Percentiles rank a stretch among this genome's conserved stretches.
phyloP scores from a whole-genome alignment of 441 rosid genomes.

The Croton laevigatus region DNA sequence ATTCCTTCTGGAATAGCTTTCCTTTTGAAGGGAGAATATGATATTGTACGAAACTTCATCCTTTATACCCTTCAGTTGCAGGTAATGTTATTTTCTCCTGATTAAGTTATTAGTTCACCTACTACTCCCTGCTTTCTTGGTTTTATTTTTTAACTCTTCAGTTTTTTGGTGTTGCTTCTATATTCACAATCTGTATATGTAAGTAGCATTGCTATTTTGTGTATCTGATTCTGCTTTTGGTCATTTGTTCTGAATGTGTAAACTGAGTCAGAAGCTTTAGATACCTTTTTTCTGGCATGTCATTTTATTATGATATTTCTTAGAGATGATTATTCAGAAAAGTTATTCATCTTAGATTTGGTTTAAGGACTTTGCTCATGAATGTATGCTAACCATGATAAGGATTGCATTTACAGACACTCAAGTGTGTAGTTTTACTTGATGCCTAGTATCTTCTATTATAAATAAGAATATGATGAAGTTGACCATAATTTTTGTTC shows the following conservation, averaged over 20 bases:
- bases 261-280: slow-evolving; percentile 1
- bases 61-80: slow-evolving; percentile 35
- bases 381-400: not conserved
- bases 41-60: slow-evolving; percentile 70
- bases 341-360: not conserved
- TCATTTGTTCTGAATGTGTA: not conserved
- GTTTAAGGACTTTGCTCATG: slow-evolving; percentile 7
- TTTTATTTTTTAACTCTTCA: not conserved
- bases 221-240: not conserved
- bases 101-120: not conserved
- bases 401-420: not conserved
- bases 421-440: not conserved
- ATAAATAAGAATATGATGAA: not conserved
- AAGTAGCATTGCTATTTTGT: not conserved
- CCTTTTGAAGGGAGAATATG: slow-evolving; percentile 89
- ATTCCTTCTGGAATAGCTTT: slow-evolving; percentile 36
- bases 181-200: not conserved
- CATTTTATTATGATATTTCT: not conserved
- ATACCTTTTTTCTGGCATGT: slow-evolving; percentile 4
- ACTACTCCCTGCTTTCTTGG: not conserved
- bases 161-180: slow-evolving; percentile 2
- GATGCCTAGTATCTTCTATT: not conserved
- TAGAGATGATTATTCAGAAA: not conserved
- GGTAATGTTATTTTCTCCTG: slow-evolving; percentile 10
- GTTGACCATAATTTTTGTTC: not conserved